Conservation (phyloP, 2,329 filamentous ascomycete genomes). For the Penicillium corylophilum region DNA sequence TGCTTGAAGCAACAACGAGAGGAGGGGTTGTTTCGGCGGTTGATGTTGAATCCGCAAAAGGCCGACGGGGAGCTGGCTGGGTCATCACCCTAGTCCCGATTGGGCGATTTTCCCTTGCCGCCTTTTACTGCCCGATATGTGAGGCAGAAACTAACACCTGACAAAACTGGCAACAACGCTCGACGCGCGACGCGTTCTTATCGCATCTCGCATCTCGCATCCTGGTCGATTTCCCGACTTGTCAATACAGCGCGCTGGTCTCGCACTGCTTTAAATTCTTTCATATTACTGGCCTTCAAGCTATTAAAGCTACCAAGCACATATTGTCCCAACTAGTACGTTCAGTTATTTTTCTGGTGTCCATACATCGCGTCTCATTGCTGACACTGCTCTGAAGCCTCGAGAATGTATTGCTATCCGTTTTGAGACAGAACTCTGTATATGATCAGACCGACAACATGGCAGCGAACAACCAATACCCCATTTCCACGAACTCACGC, state of each 20-base stretch:
- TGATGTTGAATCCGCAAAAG: slow-evolving; percentile 43
- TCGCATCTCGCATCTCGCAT: slow-evolving; percentile 8
- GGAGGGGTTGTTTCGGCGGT: slow-evolving; percentile 33
- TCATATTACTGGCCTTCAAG: too few relatives aligned
- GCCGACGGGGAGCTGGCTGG: slow-evolving; percentile 31
- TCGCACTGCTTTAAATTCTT: slow-evolving; percentile 15
- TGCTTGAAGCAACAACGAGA: slow-evolving; percentile 22
- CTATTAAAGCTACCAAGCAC: background rate
- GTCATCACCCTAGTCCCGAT: slow-evolving; percentile 31
- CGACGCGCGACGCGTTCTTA: slow-evolving; percentile 35
- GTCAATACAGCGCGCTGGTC: slow-evolving; percentile 13
- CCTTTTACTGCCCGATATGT: slow-evolving; percentile 23
- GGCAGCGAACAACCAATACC: slow-evolving; percentile 26
- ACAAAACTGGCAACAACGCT: slow-evolving; percentile 19
- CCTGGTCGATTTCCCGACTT: background rate
- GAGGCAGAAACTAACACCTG: slow-evolving; percentile 24
- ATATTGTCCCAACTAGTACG: background rate
- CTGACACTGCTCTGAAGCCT: slow-evolving; percentile 17
- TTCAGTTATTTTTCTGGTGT: background rate
- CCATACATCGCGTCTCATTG: background rate
- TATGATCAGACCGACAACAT: slow-evolving; percentile 22
- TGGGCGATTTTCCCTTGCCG: slow-evolving; percentile 25
- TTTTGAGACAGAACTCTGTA: slow-evolving; percentile 17
- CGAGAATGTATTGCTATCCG: slow-evolving; percentile 27
- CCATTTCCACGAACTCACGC: slow-evolving; percentile 54